These are phyloP conservation scores for Xylariaceae sp. DNA, from an alignment of 2,329 filamentous ascomycete species.

Conservation along the genomic window DNA sequence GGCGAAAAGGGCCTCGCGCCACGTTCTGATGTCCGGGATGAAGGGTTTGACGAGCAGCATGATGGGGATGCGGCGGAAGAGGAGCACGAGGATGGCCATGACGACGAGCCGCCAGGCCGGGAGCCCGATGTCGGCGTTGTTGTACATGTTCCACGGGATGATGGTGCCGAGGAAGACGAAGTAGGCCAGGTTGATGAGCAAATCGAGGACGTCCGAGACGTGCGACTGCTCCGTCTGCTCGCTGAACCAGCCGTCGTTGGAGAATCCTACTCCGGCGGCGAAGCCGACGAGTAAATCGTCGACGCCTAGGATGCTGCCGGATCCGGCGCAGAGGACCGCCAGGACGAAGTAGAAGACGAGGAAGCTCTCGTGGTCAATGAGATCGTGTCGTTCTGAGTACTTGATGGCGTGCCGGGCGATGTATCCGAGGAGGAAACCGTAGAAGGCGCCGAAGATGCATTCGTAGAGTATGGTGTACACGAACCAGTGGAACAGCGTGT, in stretches of 20 bases:
- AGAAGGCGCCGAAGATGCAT: constrained; percentile 87
- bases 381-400: constrained; percentile 71
- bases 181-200: constrained; percentile 93
- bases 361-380: constrained; percentile 95
- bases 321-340: constrained; percentile 93
- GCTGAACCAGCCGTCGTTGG: constrained; percentile 97
- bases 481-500: constrained; percentile 83
- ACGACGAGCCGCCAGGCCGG: constrained; percentile 88
- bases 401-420: constrained; percentile 86
- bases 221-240: constrained; percentile 98
- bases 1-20: constrained; percentile 93
- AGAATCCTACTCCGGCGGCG: constrained; percentile 91
- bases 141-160: constrained; percentile 92
- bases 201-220: constrained; percentile 97
- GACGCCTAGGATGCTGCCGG: constrained; percentile 82
- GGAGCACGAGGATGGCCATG: constrained; percentile 84
- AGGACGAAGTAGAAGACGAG: constrained; percentile 98
- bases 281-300: constrained; percentile 95
- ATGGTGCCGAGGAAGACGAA: constrained; percentile 98
- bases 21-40: constrained; percentile 96
- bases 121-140: constrained; percentile 66
- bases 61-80: constrained; percentile 92
- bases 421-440: constrained; percentile 86
- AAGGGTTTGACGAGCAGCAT: constrained; percentile 88
- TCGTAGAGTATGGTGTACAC: constrained; percentile 89